Evolutionary conservation across 768 basidiomycete species (phyloP), one percentile per base, ranked within the genome.

Genomic region (Boletellus emodensis): DNA sequence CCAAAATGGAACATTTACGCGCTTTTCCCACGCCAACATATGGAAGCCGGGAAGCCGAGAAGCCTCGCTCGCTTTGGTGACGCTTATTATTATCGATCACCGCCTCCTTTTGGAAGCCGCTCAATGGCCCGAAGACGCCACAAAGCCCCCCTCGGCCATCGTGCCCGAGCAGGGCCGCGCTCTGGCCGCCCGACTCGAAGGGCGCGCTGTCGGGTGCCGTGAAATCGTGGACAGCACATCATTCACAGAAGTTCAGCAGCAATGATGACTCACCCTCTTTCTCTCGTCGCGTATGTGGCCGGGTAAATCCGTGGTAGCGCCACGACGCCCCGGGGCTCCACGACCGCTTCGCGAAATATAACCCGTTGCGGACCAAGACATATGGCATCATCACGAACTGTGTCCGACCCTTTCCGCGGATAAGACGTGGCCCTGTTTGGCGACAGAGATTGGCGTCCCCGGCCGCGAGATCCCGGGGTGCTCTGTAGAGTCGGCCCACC

Each of bases 81-180:
- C 20, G 20, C 20, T 20, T 38, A 38, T 17, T 62, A 64, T 62
- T 62, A 48, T 61, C 47, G 34, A 55, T 54, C 40, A 36, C 37
- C 36, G 44, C 32, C 34, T 32, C 44, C 40, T 60, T 42, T 11
- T 43, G 30, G 24, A 26, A 26, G 5, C 24, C 6, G 24, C 20
- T 20, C 12, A 30, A 20, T 35, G 20, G 15, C 30, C 32, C 52
- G 49, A 48, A 46, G 24, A 51, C 57, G 61, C 61, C 61, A 62
- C 61, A 62, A 64, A 64, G 61, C 44, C 49, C 51, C 33, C 53
- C 59, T 51, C 44, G 30, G 50, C 40, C 36, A 32, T 43, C 7
- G 15, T 17, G 22, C 18, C 36, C 33, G 30, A 17, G 17, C n/a
- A 18, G 15, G 20, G 3, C 20, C 20, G 20, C 20, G 20, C n/a